These are phyloP conservation scores for Daucus carota DNA, from an alignment of 129 eudicot genomes.

Conservation along the genomic window DNA sequence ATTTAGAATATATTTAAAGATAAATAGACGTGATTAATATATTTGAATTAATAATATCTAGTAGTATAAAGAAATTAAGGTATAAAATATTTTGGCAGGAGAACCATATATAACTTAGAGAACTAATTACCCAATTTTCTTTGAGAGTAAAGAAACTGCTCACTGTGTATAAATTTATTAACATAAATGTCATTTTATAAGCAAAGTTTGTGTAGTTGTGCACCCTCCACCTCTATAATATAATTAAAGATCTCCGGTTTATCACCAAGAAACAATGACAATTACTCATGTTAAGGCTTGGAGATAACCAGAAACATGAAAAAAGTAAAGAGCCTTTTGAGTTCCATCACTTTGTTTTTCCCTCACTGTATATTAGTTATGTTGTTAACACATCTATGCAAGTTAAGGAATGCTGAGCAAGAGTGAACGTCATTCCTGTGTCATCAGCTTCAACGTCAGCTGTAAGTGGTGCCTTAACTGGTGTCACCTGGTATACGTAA, in stretches of 20 bases:
- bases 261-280: not conserved
- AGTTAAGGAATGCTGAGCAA: constrained; percentile 48
- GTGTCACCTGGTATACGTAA: constrained; percentile 28
- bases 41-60: no score
- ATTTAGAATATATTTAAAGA: no score
- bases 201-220: not conserved
- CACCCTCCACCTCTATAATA: not conserved
- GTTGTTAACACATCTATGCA: constrained; percentile 45
- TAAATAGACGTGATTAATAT: no score
- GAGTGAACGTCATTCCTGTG: constrained; percentile 28
- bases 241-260: not conserved
- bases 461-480: constrained; percentile 17
- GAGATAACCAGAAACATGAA: not conserved
- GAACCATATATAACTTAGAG: not conserved
- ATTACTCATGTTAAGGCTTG: not conserved
- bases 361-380: not conserved
- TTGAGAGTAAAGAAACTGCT: not conserved
- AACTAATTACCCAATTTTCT: not conserved
- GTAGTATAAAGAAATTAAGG: no score
- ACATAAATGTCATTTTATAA: not conserved
- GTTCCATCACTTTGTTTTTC: not conserved
- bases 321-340: not conserved
- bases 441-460: constrained; percentile 26
- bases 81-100: no score
- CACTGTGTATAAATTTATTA: not conserved